phyloP scores from a whole-genome alignment of 495 filamentous ascomycete genomes.

The Aspergillus hancockii region DNA sequence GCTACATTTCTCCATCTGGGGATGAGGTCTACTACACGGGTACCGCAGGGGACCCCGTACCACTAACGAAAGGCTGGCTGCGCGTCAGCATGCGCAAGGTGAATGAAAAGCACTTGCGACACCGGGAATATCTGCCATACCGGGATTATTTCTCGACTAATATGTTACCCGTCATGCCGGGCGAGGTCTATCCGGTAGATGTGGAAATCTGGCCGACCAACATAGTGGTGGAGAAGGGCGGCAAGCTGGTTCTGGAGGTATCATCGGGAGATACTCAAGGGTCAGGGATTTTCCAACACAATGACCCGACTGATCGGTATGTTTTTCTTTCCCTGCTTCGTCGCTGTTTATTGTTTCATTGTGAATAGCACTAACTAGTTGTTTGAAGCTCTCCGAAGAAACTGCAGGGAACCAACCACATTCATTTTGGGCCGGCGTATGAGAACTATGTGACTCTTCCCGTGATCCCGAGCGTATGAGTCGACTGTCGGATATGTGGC shows the following conservation, averaged over 20 bases:
- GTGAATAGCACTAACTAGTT: no score
- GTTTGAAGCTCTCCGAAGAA: conserved; percentile 37
- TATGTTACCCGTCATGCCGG: conserved; percentile 52
- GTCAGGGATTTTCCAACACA: conserved; percentile 57
- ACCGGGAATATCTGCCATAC: conserved; percentile 55
- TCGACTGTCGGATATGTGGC: conserved; percentile 2
- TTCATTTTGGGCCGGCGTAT: conserved; percentile 52
- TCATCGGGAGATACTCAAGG: conserved; percentile 62
- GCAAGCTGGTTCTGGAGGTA: conserved; percentile 59
- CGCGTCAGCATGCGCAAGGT: conserved; percentile 56
- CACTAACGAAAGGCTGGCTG: conserved; percentile 43
- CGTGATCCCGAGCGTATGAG: conserved; percentile 43
- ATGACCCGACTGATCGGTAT: conserved; percentile 46
- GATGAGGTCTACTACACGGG: conserved; percentile 68
- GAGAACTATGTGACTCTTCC: conserved; percentile 58
- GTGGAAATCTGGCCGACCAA: conserved; percentile 73
- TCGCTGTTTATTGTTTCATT: no score
- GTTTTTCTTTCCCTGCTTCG: conserved; percentile 9
- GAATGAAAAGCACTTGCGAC: conserved; percentile 46
- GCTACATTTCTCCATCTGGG: conserved; percentile 54
- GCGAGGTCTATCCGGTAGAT: conserved; percentile 62
- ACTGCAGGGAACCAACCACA: conserved; percentile 54
- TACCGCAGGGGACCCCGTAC: conserved; percentile 49
- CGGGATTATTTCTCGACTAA: conserved; percentile 62
- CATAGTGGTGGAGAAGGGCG: conserved; percentile 54